These are phyloP conservation scores for Debaryomyces hansenii DNA, from an alignment of 805 yeast species.

Conservation along the genomic window DNA sequence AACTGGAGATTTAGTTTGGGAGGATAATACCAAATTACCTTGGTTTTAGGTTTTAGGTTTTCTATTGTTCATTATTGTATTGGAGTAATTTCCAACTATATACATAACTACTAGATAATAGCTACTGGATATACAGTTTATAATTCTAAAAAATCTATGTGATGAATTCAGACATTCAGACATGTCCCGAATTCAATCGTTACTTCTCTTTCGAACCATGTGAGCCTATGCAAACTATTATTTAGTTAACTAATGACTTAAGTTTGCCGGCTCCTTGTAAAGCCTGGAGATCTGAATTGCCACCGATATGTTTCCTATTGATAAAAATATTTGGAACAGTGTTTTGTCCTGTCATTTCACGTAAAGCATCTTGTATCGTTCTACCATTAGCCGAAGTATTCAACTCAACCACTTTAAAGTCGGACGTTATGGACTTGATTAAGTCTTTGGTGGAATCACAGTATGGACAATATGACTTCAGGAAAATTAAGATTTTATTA, in stretches of 20 bases:
- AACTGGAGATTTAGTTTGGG: conserved; percentile 37
- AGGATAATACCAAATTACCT: conserved; percentile 39
- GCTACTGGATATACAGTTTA: no score
- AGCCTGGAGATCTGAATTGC: conserved; percentile 35
- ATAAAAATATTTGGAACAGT: conserved; percentile 40
- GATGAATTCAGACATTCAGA: no score
- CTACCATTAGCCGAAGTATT: conserved; percentile 25
- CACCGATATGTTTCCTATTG: conserved; percentile 39
- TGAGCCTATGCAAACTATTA: no score
- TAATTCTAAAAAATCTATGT: no score
- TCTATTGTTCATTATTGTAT: no score
- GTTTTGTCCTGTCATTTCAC: conserved; percentile 31
- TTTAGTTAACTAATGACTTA: background rate
- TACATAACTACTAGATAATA: no score
- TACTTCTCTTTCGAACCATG: background rate
- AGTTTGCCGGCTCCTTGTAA: conserved; percentile 25
- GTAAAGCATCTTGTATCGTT: conserved; percentile 28
- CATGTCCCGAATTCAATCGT: no score
- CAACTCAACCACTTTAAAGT: conserved; percentile 29
- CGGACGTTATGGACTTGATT: conserved; percentile 11
- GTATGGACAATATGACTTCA: conserved; percentile 33
- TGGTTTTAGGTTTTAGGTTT: conserved; percentile 36
- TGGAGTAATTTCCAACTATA: no score
- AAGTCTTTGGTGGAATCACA: conserved; percentile 25
- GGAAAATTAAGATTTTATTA: conserved; percentile 21